phyloP scores from a whole-genome alignment of 352 stramenopile genomes.

The Pythium sukuiense region DNA sequence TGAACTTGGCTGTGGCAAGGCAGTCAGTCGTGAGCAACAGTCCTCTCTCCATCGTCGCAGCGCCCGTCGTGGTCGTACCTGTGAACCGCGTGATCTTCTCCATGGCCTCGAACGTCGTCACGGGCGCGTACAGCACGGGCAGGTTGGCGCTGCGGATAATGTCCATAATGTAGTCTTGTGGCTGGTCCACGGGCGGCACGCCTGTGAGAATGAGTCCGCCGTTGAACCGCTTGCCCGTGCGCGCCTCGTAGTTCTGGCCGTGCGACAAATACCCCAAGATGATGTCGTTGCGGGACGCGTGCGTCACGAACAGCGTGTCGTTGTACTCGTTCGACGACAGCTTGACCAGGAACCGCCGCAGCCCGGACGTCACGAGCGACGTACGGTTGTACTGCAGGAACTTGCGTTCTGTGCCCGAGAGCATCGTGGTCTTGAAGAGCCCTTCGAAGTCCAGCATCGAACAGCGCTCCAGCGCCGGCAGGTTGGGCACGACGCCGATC shows the following conservation, averaged over 20 bases:
- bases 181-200: conserved; percentile 67
- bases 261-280: conserved; percentile 88
- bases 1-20: conserved; percentile 80
- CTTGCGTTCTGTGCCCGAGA: conserved; percentile 48
- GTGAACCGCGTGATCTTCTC: conserved; percentile 81
- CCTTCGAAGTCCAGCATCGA: conserved; percentile 91
- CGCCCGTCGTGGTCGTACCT: conserved; percentile 33
- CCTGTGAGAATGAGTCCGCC: conserved; percentile 90
- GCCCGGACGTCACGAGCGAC: conserved; percentile 84
- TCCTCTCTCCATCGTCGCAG: neutral
- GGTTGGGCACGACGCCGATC: conserved; percentile 84
- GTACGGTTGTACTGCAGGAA: conserved; percentile 81
- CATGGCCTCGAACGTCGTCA: conserved; percentile 81
- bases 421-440: conserved; percentile 75
- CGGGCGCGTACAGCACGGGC: conserved; percentile 76
- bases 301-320: conserved; percentile 87
- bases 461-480: conserved; percentile 68
- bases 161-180: conserved; percentile 77
- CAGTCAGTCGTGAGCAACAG: neutral
- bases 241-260: conserved; percentile 70
- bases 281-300: conserved; percentile 89
- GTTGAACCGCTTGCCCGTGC: conserved; percentile 64
- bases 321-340: conserved; percentile 72
- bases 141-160: conserved; percentile 61
- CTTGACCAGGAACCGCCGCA: conserved; percentile 83